Percentiles rank a stretch among this genome's conserved stretches.
phyloP scores from a whole-genome alignment of 148 eudicot species.

The Talinum fruticosum region DNA sequence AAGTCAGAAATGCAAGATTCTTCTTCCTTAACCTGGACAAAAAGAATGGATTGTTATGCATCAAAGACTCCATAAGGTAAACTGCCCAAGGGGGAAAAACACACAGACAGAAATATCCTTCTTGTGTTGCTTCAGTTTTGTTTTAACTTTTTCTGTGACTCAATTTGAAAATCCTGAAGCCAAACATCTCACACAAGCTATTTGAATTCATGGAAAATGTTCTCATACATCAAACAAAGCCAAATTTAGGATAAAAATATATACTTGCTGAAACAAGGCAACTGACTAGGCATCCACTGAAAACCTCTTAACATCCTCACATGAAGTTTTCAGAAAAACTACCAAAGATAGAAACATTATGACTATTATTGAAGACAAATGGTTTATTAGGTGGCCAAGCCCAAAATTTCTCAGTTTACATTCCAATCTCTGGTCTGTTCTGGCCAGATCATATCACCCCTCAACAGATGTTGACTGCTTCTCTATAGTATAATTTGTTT shows the following conservation, averaged over 20 bases:
- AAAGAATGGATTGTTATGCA: constrained; percentile 7
- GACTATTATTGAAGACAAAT: background rate
- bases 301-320: background rate
- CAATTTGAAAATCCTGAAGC: no score
- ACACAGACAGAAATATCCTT: background rate
- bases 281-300: background rate
- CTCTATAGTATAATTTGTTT: no score
- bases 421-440: no score
- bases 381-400: background rate
- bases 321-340: background rate
- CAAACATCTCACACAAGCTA: background rate
- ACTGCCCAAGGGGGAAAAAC: background rate
- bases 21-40: constrained; percentile 29
- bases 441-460: no score
- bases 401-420: background rate
- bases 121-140: background rate
- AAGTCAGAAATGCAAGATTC: constrained; percentile 30
- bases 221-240: background rate
- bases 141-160: background rate
- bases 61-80: background rate
- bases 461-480: no score
- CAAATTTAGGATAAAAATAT: background rate
- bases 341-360: background rate
- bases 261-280: background rate
- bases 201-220: background rate